Evolutionary conservation across 129 eudicot species (phyloP).

Genomic region (Artemisia tridentata): DNA sequence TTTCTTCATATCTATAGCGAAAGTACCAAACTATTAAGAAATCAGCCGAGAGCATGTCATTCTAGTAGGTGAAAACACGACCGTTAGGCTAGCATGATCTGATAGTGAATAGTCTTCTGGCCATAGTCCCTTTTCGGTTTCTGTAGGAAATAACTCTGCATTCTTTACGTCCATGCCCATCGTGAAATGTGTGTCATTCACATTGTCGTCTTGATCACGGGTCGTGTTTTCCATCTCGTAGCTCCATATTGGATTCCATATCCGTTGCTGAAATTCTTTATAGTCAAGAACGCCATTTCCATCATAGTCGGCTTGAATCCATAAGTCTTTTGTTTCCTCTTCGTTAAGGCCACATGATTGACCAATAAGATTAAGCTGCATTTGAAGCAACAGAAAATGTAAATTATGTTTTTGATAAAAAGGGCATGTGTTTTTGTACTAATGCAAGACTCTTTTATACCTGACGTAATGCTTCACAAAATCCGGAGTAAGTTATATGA

Average conservation of each 20-base stretch:
- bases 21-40: slow-evolving; percentile 23
- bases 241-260: slow-evolving; percentile 68
- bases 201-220: slow-evolving; percentile 33
- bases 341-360: slow-evolving; percentile 59
- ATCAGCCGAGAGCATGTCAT: slow-evolving; percentile 61
- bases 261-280: slow-evolving; percentile 75
- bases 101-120: slow-evolving; percentile 92
- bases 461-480: slow-evolving; percentile 83
- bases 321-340: slow-evolving; percentile 75
- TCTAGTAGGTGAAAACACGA: slow-evolving; percentile 71
- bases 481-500: slow-evolving; percentile 69
- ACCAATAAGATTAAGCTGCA: slow-evolving; percentile 81
- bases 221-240: slow-evolving; percentile 34
- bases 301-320: slow-evolving; percentile 92
- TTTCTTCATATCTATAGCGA: slow-evolving; percentile 21
- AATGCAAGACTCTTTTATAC: slow-evolving; percentile 30
- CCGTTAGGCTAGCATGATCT: slow-evolving; percentile 95
- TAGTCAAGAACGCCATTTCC: slow-evolving; percentile 80
- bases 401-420: background rate
- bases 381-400: background rate
- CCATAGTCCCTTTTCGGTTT: slow-evolving; percentile 95
- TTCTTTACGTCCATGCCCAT: slow-evolving; percentile 78
- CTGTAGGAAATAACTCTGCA: slow-evolving; percentile 84
- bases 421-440: background rate
- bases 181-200: slow-evolving; percentile 37